Evolutionary conservation across 306 rosid species (phyloP), one percentile per base, ranked within the genome.

Genomic region (Pyrus betulifolia): DNA sequence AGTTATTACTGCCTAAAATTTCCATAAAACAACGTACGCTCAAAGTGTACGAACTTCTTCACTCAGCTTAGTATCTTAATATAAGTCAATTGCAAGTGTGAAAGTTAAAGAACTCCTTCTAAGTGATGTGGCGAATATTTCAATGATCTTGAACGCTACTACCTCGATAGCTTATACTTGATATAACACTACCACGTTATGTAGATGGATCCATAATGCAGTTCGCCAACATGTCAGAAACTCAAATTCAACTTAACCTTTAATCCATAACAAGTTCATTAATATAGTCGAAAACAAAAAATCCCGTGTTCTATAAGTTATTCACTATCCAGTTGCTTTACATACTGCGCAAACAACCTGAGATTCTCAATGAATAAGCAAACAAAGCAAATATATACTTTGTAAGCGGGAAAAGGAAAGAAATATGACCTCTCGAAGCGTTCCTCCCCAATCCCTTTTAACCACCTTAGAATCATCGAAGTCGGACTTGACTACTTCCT

Each of bases 401-500:
- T 3, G 42, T 15, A 51, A 51, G 2, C 21, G 5, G 19, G 4
- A 78, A 78, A 80, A 69, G 49, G n/a, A 72, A 60, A 21, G 71
- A 60, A 80, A 62, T 12, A 19, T 78, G 42, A 93, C 97, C 93
- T 87, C 81, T 23, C 79, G 82, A 63, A 88, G 77, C 70, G 64
- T 31, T 1, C 84, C 72, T 8, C 78, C 75, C 87, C 86, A 78
- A 80, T 87, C 90, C 45, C 74, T 81, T 72, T 85, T 80, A 64
- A 70, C 60, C 19, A 77, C 72, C 70, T 54, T 73, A 7, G 89
- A 68, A 40, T 86, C 86, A 63, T 64, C 84, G 69, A 72, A 70
- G 74, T 93, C 91, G 28, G 85, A 77, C 42, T 81, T 85, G 52
- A 88, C 87, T 42, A 75, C 75, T 60, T 90, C 89, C 80, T 90